A percentile compares a stretch with the other conserved stretches of the same genome.
Evolutionary conservation across 495 filamentous ascomycete species (phyloP).

Genomic region (Cryomyces minteri): DNA sequence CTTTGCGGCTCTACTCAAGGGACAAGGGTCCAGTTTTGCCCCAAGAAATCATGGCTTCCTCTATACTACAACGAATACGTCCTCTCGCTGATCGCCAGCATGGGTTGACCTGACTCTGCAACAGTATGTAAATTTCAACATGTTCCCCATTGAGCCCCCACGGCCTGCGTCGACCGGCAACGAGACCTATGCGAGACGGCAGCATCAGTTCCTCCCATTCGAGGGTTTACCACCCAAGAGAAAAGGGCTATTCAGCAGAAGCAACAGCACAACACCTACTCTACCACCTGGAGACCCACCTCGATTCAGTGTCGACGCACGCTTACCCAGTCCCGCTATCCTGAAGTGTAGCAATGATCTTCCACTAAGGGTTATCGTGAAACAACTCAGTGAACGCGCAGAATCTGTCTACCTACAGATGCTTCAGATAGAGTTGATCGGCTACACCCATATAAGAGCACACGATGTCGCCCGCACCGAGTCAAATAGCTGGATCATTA

Average conservation of each 20-base stretch:
- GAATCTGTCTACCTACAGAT: slow-evolving; percentile 55
- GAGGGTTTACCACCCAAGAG: slow-evolving; percentile 3
- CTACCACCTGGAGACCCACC: slow-evolving; percentile 19
- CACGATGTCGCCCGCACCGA: slow-evolving; percentile 51
- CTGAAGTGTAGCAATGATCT: slow-evolving; percentile 75
- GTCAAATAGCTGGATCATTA: slow-evolving; percentile 45
- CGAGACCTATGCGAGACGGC: slow-evolving; percentile 69
- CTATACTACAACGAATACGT: background rate
- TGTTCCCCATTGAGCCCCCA: slow-evolving; percentile 85
- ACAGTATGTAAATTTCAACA: slow-evolving; percentile 47
- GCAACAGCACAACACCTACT: too few species aligned
- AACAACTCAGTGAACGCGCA: slow-evolving; percentile 44
- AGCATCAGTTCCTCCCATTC: slow-evolving; percentile 56
- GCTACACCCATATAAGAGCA: slow-evolving; percentile 58
- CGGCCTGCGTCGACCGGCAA: slow-evolving; percentile 42
- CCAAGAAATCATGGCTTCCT: background rate
- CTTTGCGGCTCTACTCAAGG: too few species aligned
- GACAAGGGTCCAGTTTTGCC: background rate
- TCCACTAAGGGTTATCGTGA: slow-evolving; percentile 60
- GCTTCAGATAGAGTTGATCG: slow-evolving; percentile 63
- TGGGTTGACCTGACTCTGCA: background rate
- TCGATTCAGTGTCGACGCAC: slow-evolving; percentile 49
- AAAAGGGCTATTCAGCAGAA: too few species aligned
- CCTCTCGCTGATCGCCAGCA: too few species aligned
- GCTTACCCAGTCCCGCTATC: slow-evolving; percentile 75